Evolutionary conservation across 2,329 filamentous ascomycete genomes (phyloP).

Genomic region (Drechslerella coelobrocha): DNA sequence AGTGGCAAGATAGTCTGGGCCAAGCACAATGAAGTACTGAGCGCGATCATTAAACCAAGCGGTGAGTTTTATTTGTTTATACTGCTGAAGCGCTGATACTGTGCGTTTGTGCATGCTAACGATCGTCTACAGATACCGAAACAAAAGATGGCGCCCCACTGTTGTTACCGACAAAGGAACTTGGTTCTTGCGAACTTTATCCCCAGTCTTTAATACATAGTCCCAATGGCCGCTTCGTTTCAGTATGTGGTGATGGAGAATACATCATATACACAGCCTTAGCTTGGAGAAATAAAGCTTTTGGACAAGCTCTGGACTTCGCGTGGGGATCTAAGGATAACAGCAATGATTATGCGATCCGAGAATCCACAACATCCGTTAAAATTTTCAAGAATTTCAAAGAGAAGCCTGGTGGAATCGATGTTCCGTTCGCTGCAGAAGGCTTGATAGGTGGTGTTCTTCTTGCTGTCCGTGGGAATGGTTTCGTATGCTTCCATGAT

Average conservation of each 20-base stretch:
- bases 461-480: slow-evolving; percentile 92
- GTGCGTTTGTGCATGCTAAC: background rate
- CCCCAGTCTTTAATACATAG: slow-evolving; percentile 93
- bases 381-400: slow-evolving; percentile 99
- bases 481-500: slow-evolving; percentile 94
- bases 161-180: slow-evolving; percentile 85
- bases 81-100: background rate
- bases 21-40: slow-evolving; percentile 91
- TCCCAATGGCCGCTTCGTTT: slow-evolving; percentile 90
- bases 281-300: slow-evolving; percentile 96
- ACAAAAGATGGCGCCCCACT: slow-evolving; percentile 90
- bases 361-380: slow-evolving; percentile 90
- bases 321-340: slow-evolving; percentile 97
- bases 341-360: slow-evolving; percentile 97
- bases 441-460: slow-evolving; percentile 87
- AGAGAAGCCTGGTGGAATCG: slow-evolving; percentile 84
- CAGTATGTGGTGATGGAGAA: slow-evolving; percentile 92
- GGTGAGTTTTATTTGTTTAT: slow-evolving; percentile 59
- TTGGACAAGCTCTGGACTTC: slow-evolving; percentile 93
- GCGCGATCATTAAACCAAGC: slow-evolving; percentile 90
- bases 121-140: slow-evolving; percentile 66
- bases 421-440: slow-evolving; percentile 94
- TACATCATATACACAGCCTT: slow-evolving; percentile 99
- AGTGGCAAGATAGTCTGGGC: slow-evolving; percentile 98
- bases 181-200: slow-evolving; percentile 95